A percentile compares a stretch with the other conserved stretches of the same genome.
Evolutionary conservation across 2,329 filamentous ascomycete genomes (phyloP).

Genomic region (Alternaria arborescens): DNA sequence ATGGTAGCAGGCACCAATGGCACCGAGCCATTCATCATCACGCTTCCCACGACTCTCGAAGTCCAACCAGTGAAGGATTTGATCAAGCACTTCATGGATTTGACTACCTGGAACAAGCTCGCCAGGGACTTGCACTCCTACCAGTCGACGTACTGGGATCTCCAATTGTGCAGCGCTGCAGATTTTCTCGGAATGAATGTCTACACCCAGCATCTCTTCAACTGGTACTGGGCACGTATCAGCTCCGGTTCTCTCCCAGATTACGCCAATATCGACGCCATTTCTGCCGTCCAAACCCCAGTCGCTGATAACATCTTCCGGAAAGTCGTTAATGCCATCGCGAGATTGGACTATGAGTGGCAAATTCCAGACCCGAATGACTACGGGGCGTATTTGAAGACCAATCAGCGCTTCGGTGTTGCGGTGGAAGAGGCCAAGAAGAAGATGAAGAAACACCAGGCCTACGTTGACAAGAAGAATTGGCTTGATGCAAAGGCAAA

Average conservation of each 20-base stretch:
- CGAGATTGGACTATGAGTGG: background rate
- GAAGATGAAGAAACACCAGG: background rate
- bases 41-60: background rate
- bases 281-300: background rate
- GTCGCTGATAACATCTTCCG: background rate
- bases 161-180: slow-evolving; percentile 5
- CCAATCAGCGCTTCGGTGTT: slow-evolving; percentile 3
- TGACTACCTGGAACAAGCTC: background rate
- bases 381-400: background rate
- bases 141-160: background rate
- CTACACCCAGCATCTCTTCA: slow-evolving; percentile 9
- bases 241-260: background rate
- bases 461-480: background rate
- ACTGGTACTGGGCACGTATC: slow-evolving; percentile 8
- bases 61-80: background rate
- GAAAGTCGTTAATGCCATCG: background rate
- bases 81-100: background rate
- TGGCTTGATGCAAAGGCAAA: background rate
- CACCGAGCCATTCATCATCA: background rate
- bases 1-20: background rate
- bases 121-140: background rate
- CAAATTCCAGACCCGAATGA: background rate
- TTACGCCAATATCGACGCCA: background rate
- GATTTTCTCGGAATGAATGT: slow-evolving; percentile 6
- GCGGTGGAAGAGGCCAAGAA: background rate